phyloP scores from a whole-genome alignment of 768 basidiomycete genomes.

The Panellus pusillus region DNA sequence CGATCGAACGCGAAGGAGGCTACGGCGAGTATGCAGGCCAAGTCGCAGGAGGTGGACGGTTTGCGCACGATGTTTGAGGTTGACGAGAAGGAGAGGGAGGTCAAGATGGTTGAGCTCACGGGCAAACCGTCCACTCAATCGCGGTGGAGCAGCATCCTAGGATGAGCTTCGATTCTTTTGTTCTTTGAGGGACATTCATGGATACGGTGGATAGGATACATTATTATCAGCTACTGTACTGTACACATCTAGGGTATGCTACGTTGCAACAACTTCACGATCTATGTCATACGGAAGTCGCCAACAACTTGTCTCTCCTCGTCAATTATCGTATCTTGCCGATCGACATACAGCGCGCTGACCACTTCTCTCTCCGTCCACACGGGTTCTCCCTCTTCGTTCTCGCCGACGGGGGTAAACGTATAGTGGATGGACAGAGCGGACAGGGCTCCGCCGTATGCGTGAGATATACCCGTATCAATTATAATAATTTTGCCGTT shows the following conservation, averaged over 20 bases:
- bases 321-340: slow-evolving; percentile 49
- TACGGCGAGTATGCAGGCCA: slow-evolving; percentile 64
- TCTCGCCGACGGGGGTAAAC: slow-evolving; percentile 57
- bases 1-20: slow-evolving; percentile 55
- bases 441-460: slow-evolving; percentile 91
- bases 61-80: slow-evolving; percentile 63
- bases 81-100: slow-evolving; percentile 69
- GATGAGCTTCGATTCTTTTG: neutral
- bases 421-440: slow-evolving; percentile 87
- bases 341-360: slow-evolving; percentile 60
- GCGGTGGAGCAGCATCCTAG: slow-evolving; percentile 1
- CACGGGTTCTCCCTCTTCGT: slow-evolving; percentile 32
- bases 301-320: slow-evolving; percentile 49
- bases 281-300: slow-evolving; percentile 30
- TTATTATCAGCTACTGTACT: too few species aligned
- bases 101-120: slow-evolving; percentile 45
- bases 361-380: slow-evolving; percentile 69
- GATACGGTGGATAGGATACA: too few species aligned
- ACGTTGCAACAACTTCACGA: neutral
- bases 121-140: slow-evolving; percentile 23
- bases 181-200: neutral
- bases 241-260: too few species aligned
- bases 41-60: slow-evolving; percentile 72
- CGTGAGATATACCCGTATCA: slow-evolving; percentile 95
- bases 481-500: slow-evolving; percentile 93